Conservation (phyloP, 2,329 filamentous ascomycete species). For the Scleromitrula shiraiana region DNA sequence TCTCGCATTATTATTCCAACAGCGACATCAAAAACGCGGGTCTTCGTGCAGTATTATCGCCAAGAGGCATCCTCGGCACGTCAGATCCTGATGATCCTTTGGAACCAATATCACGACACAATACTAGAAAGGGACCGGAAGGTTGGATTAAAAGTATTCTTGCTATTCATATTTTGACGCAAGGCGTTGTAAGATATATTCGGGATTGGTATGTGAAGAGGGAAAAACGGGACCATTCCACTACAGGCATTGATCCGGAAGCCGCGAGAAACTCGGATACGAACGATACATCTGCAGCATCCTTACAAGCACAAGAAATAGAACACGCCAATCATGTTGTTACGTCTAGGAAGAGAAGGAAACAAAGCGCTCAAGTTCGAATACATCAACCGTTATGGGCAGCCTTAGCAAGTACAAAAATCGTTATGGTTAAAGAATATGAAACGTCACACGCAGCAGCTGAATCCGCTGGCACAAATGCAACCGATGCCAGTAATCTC, state of each 20-base stretch:
- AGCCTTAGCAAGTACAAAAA: slow-evolving; percentile 89
- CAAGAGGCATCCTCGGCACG: slow-evolving; percentile 19
- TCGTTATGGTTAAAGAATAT: slow-evolving; percentile 88
- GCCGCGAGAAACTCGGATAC: slow-evolving; percentile 46
- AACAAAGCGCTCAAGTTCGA: slow-evolving; percentile 84
- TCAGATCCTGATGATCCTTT: slow-evolving; percentile 38
- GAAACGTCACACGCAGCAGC: slow-evolving; percentile 71
- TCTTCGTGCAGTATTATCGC: slow-evolving; percentile 24
- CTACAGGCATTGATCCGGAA: slow-evolving; percentile 51
- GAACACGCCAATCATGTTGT: slow-evolving; percentile 34
- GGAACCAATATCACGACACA: slow-evolving; percentile 34
- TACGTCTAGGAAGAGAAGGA: slow-evolving; percentile 71
- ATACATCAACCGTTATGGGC: slow-evolving; percentile 91
- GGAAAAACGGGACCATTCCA: slow-evolving; percentile 46
- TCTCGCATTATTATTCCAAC: slow-evolving; percentile 26
- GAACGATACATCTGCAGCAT: slow-evolving; percentile 32
- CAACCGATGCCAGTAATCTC: slow-evolving; percentile 69
- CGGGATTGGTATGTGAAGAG: slow-evolving; percentile 59
- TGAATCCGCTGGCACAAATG: slow-evolving; percentile 66
- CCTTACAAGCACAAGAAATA: slow-evolving; percentile 18
- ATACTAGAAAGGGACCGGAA: slow-evolving; percentile 43
- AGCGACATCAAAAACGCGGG: slow-evolving; percentile 23
- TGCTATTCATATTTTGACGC: slow-evolving; percentile 67
- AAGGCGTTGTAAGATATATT: slow-evolving; percentile 63
- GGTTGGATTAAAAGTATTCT: slow-evolving; percentile 61